These are phyloP conservation scores for Picocystis sp. DNA, from an alignment of 163 green algal species.

Conservation along the genomic window DNA sequence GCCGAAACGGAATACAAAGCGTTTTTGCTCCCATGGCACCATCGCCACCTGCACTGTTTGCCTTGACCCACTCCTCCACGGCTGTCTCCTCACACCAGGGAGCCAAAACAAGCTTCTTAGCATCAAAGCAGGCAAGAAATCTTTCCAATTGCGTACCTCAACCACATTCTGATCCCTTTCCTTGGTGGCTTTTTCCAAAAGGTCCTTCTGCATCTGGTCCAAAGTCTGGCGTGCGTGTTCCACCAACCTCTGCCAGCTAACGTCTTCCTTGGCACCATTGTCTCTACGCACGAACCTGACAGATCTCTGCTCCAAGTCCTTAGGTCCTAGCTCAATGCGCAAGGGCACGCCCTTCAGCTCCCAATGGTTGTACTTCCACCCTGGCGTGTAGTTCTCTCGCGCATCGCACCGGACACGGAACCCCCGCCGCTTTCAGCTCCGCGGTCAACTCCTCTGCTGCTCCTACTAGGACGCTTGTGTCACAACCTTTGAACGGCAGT, in stretches of 20 bases:
- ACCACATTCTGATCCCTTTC: slow-evolving; percentile 49
- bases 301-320: slow-evolving; percentile 65
- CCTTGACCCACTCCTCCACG: slow-evolving; percentile 87
- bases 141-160: slow-evolving; percentile 65
- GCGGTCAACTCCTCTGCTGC: slow-evolving; percentile 10
- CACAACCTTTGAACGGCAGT: slow-evolving; percentile 53
- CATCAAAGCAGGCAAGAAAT: slow-evolving; percentile 76
- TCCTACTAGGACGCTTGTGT: slow-evolving; percentile 10
- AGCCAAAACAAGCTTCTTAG: slow-evolving; percentile 81
- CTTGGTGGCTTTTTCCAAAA: slow-evolving; percentile 37
- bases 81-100: slow-evolving; percentile 79
- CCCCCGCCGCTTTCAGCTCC: slow-evolving; percentile 27
- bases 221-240: slow-evolving; percentile 49
- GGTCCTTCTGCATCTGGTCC: slow-evolving; percentile 71
- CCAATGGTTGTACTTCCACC: slow-evolving; percentile 99
- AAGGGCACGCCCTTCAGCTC: slow-evolving; percentile 94
- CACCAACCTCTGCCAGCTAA: slow-evolving; percentile 55
- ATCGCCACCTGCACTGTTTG: slow-evolving; percentile 48
- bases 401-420: slow-evolving; percentile 61
- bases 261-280: slow-evolving; percentile 52
- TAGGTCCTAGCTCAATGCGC: slow-evolving; percentile 78
- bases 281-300: neutral
- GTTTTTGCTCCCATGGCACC: slow-evolving; percentile 82
- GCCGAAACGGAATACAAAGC: slow-evolving; percentile 88
- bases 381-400: slow-evolving; percentile 89